Evolutionary conservation across 768 basidiomycete genomes (phyloP).

Genomic region (Lentinula raphanica): DNA sequence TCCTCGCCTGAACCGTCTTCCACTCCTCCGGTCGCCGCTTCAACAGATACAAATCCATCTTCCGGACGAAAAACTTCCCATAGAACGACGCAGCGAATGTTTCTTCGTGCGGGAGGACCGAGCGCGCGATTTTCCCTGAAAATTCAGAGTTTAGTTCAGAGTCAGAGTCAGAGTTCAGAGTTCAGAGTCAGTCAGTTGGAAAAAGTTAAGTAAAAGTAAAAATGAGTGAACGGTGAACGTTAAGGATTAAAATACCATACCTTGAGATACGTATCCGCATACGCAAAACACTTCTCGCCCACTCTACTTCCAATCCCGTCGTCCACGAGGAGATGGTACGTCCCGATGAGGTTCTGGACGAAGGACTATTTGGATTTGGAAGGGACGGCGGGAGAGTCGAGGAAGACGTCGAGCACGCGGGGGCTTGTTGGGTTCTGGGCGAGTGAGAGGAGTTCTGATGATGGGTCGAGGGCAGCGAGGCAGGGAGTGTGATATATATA

Average conservation of each 20-base stretch:
- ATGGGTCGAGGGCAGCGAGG: conserved; percentile 47
- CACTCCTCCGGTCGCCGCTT: conserved; percentile 80
- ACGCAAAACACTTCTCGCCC: conserved; percentile 86
- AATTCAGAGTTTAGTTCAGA: conserved; percentile 6
- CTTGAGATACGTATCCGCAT: conserved; percentile 87
- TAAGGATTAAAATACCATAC: conserved; percentile 37
- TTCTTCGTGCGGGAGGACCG: conserved; percentile 67
- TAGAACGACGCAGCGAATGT: conserved; percentile 75
- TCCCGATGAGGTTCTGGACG: conserved; percentile 69
- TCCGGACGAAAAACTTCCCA: conserved; percentile 82
- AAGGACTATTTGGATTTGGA: conserved; percentile 64
- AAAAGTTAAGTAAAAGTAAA: too few species aligned
- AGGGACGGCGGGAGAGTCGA: conserved; percentile 64
- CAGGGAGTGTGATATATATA: too few species aligned
- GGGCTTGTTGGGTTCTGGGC: conserved; percentile 58
- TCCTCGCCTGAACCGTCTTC: conserved; percentile 65
- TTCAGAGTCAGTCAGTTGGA: too few species aligned
- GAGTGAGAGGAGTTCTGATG: conserved; percentile 52
- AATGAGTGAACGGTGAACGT: not conserved
- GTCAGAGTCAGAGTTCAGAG: too few species aligned
- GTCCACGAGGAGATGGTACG: conserved; percentile 77
- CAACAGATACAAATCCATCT: conserved; percentile 72
- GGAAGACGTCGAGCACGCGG: conserved; percentile 72
- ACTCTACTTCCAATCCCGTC: conserved; percentile 89
- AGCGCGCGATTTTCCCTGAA: conserved; percentile 91